Conservation (phyloP, 1,139 yeast genomes). For the Kurtzmaniella quercitrusa region DNA sequence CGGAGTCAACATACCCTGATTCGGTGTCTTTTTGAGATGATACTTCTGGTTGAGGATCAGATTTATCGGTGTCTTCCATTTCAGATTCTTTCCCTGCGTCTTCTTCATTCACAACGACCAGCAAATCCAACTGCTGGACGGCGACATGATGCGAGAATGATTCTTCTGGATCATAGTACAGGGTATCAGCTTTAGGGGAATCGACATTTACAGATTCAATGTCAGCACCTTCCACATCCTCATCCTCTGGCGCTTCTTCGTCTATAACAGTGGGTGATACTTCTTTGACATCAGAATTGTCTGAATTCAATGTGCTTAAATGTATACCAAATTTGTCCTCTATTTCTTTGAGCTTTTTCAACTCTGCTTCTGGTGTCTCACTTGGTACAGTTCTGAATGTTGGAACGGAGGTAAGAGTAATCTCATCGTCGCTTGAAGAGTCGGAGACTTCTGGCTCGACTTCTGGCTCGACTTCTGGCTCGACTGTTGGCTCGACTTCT, state of each 20-base stretch:
- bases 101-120: background rate
- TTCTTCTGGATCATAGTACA: background rate
- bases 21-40: background rate
- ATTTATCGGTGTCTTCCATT: background rate
- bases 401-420: constrained; percentile 1
- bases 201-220: background rate
- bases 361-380: constrained; percentile 29
- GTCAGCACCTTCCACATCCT: background rate
- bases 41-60: background rate
- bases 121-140: background rate
- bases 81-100: background rate
- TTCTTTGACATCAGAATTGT: too few species aligned
- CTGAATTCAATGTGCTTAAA: constrained; percentile 21
- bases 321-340: constrained; percentile 30
- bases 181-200: background rate
- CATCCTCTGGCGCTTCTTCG: too few species aligned
- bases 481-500: background rate
- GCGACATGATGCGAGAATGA: background rate
- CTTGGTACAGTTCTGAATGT: constrained; percentile 9
- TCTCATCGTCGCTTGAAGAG: constrained; percentile 2
- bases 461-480: background rate
- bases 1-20: background rate
- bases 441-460: background rate
- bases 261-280: too few species aligned
- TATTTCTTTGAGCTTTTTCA: constrained; percentile 25